Percentiles rank a stretch among this genome's conserved stretches.
phyloP scores from a whole-genome alignment of 1,284 basidiomycete species.

The Cryptococcus deneoformans region DNA sequence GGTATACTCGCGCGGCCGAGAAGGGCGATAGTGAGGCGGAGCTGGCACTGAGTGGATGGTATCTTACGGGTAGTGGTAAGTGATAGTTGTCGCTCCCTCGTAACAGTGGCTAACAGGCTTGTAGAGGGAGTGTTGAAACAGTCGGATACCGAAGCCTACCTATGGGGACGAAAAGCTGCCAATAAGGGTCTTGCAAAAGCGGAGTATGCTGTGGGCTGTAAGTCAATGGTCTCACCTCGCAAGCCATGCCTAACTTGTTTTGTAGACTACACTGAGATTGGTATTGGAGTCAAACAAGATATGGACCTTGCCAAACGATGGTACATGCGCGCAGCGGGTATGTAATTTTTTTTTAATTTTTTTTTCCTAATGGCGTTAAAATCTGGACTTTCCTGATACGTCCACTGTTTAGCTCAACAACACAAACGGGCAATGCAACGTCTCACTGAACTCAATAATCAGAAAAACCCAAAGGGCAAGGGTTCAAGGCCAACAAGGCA shows the following conservation, averaged over 20 bases:
- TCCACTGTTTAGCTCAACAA: conserved; percentile 31
- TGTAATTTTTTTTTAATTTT: conserved; percentile 42
- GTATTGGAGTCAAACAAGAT: conserved; percentile 96
- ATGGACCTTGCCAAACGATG: conserved; percentile 94
- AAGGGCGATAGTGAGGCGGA: conserved; percentile 94
- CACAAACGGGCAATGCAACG: conserved; percentile 67
- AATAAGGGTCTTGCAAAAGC: conserved; percentile 92
- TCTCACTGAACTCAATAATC: conserved; percentile 65
- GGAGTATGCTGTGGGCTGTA: conserved; percentile 88
- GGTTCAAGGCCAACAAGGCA: conserved; percentile 82
- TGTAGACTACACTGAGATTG: conserved; percentile 89
- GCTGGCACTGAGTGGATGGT: conserved; percentile 96
- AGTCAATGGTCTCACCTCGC: conserved; percentile 15
- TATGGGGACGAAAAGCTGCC: conserved; percentile 91
- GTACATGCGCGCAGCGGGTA: conserved; percentile 98
- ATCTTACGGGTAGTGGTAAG: conserved; percentile 74
- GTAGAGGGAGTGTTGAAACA: conserved; percentile 90
- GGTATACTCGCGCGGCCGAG: conserved; percentile 98
- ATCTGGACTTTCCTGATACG: not conserved
- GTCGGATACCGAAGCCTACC: conserved; percentile 93
- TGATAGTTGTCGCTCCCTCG: conserved; percentile 3
- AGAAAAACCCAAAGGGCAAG: conserved; percentile 46
- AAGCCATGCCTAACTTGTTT: not conserved
- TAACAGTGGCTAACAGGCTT: conserved; percentile 17
- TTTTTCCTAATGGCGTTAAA: not conserved